phyloP scores from a whole-genome alignment of 192 early-diverging fungal species.

The Dissophora ornata region DNA sequence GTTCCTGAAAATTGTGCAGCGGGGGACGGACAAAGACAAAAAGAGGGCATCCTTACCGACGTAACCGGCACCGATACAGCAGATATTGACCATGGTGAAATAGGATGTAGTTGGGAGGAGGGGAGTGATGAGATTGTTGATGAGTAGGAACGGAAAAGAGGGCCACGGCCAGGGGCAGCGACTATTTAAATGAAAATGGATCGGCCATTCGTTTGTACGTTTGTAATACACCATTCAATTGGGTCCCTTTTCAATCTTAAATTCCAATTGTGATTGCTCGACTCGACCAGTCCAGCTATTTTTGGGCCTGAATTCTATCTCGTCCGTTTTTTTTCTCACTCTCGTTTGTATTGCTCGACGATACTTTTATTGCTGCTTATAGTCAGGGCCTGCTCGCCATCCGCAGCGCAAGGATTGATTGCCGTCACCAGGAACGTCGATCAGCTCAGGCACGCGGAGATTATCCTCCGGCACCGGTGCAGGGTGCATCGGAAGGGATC shows the following conservation, averaged over 20 bases:
- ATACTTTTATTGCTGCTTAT: too few relatives aligned
- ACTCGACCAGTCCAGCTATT: neutral
- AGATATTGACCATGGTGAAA: constrained; percentile 71
- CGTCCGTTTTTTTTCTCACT: too few relatives aligned
- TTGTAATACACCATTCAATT: neutral
- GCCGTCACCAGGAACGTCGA: too few relatives aligned
- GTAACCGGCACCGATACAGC: constrained; percentile 97
- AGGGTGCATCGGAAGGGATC: too few relatives aligned
- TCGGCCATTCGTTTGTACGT: too few relatives aligned
- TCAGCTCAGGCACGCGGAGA: too few relatives aligned
- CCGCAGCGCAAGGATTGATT: too few relatives aligned
- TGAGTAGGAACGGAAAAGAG: neutral
- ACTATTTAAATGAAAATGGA: neutral
- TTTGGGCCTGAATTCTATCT: neutral
- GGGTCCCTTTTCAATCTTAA: neutral
- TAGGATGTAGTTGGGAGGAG: neutral
- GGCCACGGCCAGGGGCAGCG: neutral
- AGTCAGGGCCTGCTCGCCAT: too few relatives aligned
- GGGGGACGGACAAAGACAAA: constrained; percentile 5
- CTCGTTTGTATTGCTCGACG: too few relatives aligned
- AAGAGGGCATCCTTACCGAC: constrained; percentile 77
- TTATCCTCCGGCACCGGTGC: too few relatives aligned
- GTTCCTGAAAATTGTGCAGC: too few relatives aligned
- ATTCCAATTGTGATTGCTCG: too few relatives aligned
- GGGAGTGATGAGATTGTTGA: neutral